Base-by-base conservation (phyloP, 2,329 filamentous ascomycete species). In the Myotisia sp. region DNA sequence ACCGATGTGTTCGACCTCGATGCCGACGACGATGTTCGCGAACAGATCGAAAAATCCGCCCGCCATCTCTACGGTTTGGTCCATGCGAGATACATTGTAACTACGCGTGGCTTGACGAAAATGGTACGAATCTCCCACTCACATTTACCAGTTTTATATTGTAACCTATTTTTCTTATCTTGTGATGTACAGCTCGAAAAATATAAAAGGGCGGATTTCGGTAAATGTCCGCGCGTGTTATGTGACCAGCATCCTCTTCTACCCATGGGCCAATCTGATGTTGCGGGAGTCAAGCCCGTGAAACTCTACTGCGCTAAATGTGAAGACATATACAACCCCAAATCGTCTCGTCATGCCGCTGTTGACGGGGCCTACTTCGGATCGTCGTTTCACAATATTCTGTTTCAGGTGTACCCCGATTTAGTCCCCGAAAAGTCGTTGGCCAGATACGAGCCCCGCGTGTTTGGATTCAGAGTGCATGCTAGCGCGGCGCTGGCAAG, bases 331-430 rank as follows among this genome's bases (percentile, higher is more conserved):
- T 98, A 98, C 70, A 95, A 95, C 62, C 90, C 90, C 28, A 98
- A 98, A 59, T 95, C 90, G 3, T 87, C 84, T 13, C 83, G 90
- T 18, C 90, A 98, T 60, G 85, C 86, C 33, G 73, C 80, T 39
- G 94, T 98, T 51, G 90, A 98, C 55, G 90, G 90, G 43, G 90
- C 90, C 44, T 98, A 95, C 68, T 98, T 98, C 48, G 90, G 90
- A 47, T 86, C 87, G 30, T 92, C 83, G 2, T 98, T 98, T 68
- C 87, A 94, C 68, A 94, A 94, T 63, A 94, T 98, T 60, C 75
- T 98, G 42, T 95, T 98, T 67, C 90, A 98, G 59, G 90, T 98
- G 36, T 95, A 95, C 56, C 87, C 90, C 4, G 76, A 81, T 16
- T 70, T 98, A 47, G 75, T 92, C 33, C 90, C 90, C 3, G 67